These are phyloP conservation scores for Hanseniaspora jakobsenii DNA, from an alignment of 805 yeast genomes.

Conservation along the genomic window DNA sequence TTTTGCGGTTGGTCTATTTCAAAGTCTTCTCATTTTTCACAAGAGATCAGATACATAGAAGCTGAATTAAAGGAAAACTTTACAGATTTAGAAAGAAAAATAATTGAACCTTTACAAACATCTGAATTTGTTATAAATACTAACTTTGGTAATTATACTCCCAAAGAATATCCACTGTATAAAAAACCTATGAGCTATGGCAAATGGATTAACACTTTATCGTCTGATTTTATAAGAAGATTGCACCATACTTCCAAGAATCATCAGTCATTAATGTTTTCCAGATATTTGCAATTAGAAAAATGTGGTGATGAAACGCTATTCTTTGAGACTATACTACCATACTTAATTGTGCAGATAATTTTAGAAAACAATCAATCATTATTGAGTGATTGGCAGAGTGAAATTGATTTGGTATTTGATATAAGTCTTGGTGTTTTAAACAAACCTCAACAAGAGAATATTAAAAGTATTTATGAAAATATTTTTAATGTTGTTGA, in stretches of 20 bases:
- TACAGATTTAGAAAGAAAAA: conserved; percentile 54
- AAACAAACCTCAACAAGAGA: conserved; percentile 47
- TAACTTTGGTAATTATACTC: conserved; percentile 35
- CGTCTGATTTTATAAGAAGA: conserved; percentile 51
- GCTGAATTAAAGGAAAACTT: conserved; percentile 47
- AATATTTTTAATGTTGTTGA: conserved; percentile 70
- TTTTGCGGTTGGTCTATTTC: conserved; percentile 41
- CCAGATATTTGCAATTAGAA: conserved; percentile 8
- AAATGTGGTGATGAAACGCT: conserved; percentile 32
- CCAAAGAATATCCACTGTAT: conserved; percentile 53
- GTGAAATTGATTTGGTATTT: conserved; percentile 53
- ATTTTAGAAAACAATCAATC: conserved; percentile 37
- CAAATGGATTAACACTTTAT: conserved; percentile 60
- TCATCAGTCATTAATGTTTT: conserved; percentile 2
- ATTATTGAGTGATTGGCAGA: conserved; percentile 28
- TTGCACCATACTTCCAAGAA: neutral
- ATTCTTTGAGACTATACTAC: conserved; percentile 59
- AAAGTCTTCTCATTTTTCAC: no score
- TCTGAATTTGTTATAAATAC: conserved; percentile 60
- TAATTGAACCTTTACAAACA: conserved; percentile 59
- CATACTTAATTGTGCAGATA: conserved; percentile 59
- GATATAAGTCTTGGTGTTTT: conserved; percentile 34
- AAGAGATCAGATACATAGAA: no score
- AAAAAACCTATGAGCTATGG: conserved; percentile 42
- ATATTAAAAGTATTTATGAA: conserved; percentile 53